phyloP scores from a whole-genome alignment of 805 yeast genomes.

The Wickerhamiella shivajii region DNA sequence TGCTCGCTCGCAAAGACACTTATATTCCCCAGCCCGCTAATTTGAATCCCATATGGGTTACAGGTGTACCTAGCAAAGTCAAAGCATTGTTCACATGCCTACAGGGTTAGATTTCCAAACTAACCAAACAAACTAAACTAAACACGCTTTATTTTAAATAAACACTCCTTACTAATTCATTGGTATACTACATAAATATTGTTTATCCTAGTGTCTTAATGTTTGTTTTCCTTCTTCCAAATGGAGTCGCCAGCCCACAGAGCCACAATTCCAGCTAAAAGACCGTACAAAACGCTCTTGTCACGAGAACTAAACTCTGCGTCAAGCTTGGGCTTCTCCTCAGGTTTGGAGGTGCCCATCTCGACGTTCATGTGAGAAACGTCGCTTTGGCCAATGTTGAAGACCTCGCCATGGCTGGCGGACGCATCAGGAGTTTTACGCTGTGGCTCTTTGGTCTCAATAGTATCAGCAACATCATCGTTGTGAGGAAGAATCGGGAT shows the following conservation, averaged over 20 bases:
- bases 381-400: conserved; percentile 9
- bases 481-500: conserved; percentile 23
- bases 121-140: no score
- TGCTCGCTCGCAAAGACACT: no score
- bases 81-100: no score
- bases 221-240: conserved; percentile 12
- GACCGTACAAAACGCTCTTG: conserved; percentile 21
- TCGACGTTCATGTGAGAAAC: conserved; percentile 21
- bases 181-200: no score
- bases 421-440: conserved; percentile 11
- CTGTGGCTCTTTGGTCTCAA: conserved; percentile 5
- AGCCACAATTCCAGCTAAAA: conserved; percentile 23
- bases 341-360: conserved; percentile 15
- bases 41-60: no score
- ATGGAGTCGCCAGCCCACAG: conserved; percentile 26
- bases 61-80: no score
- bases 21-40: no score
- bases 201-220: no score
- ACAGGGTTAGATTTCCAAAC: no score
- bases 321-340: conserved; percentile 9
- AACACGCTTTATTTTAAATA: no score
- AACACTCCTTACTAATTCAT: no score
- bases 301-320: conserved; percentile 17
- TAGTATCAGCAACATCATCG: conserved; percentile 10
- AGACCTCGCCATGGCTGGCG: conserved; percentile 17